Evolutionary conservation across 2,329 filamentous ascomycete genomes (phyloP), one percentile per base, ranked within the genome.

Genomic region (Calonectria naviculata): DNA sequence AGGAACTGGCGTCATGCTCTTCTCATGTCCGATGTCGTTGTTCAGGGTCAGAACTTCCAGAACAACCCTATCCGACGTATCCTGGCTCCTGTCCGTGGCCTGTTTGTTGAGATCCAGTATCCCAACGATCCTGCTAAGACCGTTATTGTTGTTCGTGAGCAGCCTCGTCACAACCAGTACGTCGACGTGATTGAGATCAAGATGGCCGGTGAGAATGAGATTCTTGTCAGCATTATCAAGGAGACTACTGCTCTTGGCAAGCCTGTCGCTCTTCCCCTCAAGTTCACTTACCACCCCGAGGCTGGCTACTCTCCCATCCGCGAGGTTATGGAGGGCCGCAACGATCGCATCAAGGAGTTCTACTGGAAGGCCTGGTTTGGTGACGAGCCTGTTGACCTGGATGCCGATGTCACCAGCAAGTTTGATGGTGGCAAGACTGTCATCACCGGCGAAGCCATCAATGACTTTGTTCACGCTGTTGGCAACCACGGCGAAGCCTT

Each of bases 311-410:
- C 97, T n/a, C 97, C 97, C 21, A 98, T 99, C 76, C 93, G 93
- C 72, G 97, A 99, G 84, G 93, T 98, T 74, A 99, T 99, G 97
- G 91, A 95, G 41, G 93, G 91, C 67, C 95, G 97, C 80, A 99
- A 99, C 82, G 96, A 99, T 81, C 94, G 95, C 75, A 98, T 99
- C 88, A 99, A 99, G 88, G 94, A 98, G 84, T 99, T 99, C 83
- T 99, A 99, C 89, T 99, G 97, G 92, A 92, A 93, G 77, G 93
- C 97, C 75, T 99, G 97, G 97, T 99, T 99, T 78, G 97, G 95
- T 47, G 90, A 95, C 71, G 95, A 98, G 80, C 85, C 89, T 49
- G 89, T 97, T 62, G 93, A 97, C 67, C 94, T 98, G 67, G 93
- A 98, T 78, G 93, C 93, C 19, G 89, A 94, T 41, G 94, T 98